Evolutionary conservation across 2,329 filamentous ascomycete genomes (phyloP).

Genomic region (Arthrobotrys sphaeroides): DNA sequence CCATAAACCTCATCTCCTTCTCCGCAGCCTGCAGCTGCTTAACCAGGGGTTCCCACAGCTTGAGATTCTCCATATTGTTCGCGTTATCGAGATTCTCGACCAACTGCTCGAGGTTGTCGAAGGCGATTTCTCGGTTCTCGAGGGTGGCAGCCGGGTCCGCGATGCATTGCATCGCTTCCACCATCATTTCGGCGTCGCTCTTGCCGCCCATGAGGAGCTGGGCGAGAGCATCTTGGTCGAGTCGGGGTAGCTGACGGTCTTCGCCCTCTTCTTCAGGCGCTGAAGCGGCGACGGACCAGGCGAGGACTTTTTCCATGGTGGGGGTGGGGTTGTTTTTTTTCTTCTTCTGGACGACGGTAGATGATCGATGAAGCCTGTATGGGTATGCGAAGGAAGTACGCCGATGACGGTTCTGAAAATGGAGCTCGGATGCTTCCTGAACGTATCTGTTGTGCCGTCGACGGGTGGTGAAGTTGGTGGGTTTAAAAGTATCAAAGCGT

Average conservation of each 20-base stretch:
- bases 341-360: background rate
- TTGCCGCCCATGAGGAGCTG: slow-evolving; percentile 79
- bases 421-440: background rate
- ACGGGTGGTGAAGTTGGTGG: background rate
- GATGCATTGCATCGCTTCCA: slow-evolving; percentile 80
- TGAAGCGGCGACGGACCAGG: slow-evolving; percentile 59
- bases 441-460: background rate
- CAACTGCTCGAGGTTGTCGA: slow-evolving; percentile 94
- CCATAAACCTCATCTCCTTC: slow-evolving; percentile 78
- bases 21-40: slow-evolving; percentile 74
- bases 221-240: slow-evolving; percentile 73
- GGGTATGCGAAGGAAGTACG: background rate
- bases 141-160: slow-evolving; percentile 72
- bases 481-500: background rate
- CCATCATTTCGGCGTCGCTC: slow-evolving; percentile 92
- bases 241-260: slow-evolving; percentile 58
- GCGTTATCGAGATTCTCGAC: slow-evolving; percentile 95
- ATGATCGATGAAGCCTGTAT: slow-evolving; percentile 1
- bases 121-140: slow-evolving; percentile 81
- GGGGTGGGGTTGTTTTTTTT: slow-evolving; percentile 54
- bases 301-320: slow-evolving; percentile 60
- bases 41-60: slow-evolving; percentile 83
- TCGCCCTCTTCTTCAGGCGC: slow-evolving; percentile 59
- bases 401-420: background rate
- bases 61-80: slow-evolving; percentile 84